Conservation (phyloP, 768 basidiomycete genomes). For the Lentinula raphanica region DNA sequence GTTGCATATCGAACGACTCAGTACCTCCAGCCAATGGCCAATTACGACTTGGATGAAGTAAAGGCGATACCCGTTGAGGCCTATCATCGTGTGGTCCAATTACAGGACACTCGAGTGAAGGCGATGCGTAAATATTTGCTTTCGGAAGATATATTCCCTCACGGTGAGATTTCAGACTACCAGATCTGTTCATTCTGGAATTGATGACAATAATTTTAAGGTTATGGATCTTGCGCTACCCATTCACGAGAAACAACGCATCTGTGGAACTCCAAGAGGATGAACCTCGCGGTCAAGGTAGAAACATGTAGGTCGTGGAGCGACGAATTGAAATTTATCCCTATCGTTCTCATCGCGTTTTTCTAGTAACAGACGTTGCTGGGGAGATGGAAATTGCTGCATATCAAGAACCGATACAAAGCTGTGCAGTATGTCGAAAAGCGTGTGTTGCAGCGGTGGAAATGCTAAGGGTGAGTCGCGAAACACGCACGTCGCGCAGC, state of each 20-base stretch:
- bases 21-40: conserved; percentile 53
- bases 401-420: conserved; percentile 29
- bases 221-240: conserved; percentile 54
- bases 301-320: conserved; percentile 42
- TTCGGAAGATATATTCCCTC: conserved; percentile 64
- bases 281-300: conserved; percentile 38
- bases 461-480: conserved; percentile 55
- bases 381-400: conserved; percentile 58
- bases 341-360: neutral
- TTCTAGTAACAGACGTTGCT: conserved; percentile 57
- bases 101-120: conserved; percentile 55
- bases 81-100: conserved; percentile 56
- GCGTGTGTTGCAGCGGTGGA: conserved; percentile 60
- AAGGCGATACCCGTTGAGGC: conserved; percentile 48
- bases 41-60: conserved; percentile 48
- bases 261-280: conserved; percentile 50
- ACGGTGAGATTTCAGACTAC: conserved; percentile 35
- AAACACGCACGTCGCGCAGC: neutral
- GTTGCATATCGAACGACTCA: conserved; percentile 56
- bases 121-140: conserved; percentile 46
- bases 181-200: neutral
- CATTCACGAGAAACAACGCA: conserved; percentile 41
- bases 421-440: conserved; percentile 51
- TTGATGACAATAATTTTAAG: conserved; percentile 17
- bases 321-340: neutral